phyloP scores from a whole-genome alignment of 1,284 basidiomycete species.

The Irpex rosettiformis region DNA sequence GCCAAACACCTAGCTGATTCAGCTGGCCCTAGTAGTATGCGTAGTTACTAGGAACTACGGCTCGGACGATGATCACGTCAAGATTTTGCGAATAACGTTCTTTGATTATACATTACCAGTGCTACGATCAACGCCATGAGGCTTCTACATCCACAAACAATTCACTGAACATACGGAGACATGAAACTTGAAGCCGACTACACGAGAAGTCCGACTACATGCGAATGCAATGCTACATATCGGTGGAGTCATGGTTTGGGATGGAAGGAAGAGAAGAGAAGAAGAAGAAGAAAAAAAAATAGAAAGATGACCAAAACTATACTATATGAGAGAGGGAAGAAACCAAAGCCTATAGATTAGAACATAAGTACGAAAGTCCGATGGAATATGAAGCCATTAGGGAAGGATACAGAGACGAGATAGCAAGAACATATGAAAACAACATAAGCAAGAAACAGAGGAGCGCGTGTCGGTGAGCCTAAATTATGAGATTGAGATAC shows the following conservation, averaged over 20 bases:
- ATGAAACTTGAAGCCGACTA: background rate
- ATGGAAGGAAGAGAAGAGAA: background rate
- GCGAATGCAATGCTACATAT: background rate
- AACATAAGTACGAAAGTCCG: background rate
- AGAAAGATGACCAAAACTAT: background rate
- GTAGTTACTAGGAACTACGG: background rate
- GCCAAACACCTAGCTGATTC: background rate
- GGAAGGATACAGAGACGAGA: background rate
- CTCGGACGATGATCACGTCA: background rate
- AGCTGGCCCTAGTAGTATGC: background rate
- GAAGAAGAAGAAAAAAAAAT: background rate
- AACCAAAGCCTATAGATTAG: background rate
- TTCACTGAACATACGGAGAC: background rate
- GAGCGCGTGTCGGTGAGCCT: background rate
- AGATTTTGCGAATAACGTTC: background rate
- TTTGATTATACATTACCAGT: background rate
- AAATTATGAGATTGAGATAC: background rate
- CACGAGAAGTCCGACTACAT: background rate
- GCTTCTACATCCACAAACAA: background rate
- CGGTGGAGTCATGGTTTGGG: background rate
- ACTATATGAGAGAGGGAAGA: background rate
- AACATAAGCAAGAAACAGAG: background rate
- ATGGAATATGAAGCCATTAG: background rate
- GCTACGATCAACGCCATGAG: background rate
- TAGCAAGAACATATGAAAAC: background rate